These are phyloP conservation scores for Panicum hallii DNA, from an alignment of 202 grass and related monocot genomes.

Conservation along the genomic window DNA sequence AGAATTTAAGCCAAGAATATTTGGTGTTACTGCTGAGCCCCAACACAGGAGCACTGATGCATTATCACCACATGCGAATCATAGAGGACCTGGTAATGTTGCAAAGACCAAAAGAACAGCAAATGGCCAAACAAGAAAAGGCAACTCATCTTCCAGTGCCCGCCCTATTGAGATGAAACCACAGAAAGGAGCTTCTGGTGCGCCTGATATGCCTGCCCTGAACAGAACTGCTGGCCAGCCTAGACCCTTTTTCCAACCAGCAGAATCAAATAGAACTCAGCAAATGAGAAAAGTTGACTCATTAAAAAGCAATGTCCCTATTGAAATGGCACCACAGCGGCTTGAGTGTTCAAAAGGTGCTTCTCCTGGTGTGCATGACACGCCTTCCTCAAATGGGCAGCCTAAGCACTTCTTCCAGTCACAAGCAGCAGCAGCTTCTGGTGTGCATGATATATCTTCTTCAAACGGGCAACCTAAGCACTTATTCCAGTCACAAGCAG, in stretches of 20 bases:
- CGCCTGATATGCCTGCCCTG: slow-evolving; percentile 41
- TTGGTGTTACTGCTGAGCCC: slow-evolving; percentile 52
- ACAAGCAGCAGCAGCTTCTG: slow-evolving; percentile 14
- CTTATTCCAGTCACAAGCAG: slow-evolving; percentile 61
- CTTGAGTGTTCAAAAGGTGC: slow-evolving; percentile 49
- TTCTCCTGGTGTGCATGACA: slow-evolving; percentile 39
- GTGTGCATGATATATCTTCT: slow-evolving; percentile 38
- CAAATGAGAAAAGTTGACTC: slow-evolving; percentile 46
- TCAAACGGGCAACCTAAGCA: slow-evolving; percentile 44
- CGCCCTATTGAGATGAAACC: slow-evolving; percentile 53
- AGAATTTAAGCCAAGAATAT: slow-evolving; percentile 59
- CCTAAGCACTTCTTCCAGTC: slow-evolving; percentile 20
- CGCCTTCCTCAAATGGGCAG: slow-evolving; percentile 8
- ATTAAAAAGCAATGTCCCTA: slow-evolving; percentile 40
- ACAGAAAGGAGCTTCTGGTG: slow-evolving; percentile 55
- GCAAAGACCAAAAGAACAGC: slow-evolving; percentile 50
- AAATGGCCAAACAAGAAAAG: slow-evolving; percentile 57
- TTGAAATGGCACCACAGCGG: slow-evolving; percentile 54
- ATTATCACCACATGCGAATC: slow-evolving; percentile 44
- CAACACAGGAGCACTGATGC: slow-evolving; percentile 41
- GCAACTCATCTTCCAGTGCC: slow-evolving; percentile 48
- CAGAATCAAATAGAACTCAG: slow-evolving; percentile 43
- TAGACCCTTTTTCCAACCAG: slow-evolving; percentile 48
- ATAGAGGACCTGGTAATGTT: slow-evolving; percentile 48
- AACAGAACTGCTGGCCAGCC: slow-evolving; percentile 49